These are phyloP conservation scores for Phytophthora hybrid DNA, from an alignment of 352 stramenopile genomes.

Conservation along the genomic window DNA sequence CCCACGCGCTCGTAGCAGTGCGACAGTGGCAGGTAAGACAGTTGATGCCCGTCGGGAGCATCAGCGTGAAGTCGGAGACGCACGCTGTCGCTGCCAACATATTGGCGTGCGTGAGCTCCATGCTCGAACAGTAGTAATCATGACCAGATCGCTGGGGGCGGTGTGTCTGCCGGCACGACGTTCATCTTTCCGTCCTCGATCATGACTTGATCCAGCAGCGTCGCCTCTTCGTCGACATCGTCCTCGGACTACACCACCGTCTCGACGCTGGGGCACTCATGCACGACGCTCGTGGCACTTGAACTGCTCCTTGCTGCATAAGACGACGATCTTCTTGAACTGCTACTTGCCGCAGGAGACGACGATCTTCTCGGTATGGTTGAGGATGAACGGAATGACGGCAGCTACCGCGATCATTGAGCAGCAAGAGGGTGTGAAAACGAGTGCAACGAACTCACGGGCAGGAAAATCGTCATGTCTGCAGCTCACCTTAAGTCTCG, in stretches of 20 bases:
- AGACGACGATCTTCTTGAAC: no score
- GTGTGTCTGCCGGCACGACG: constrained; percentile 54
- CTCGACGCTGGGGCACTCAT: constrained; percentile 54
- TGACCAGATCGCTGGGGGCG: constrained; percentile 82
- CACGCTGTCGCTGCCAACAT: constrained; percentile 31
- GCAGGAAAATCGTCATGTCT: no score
- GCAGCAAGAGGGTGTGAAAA: no score
- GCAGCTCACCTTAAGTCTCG: no score
- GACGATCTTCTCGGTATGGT: constrained; percentile 75
- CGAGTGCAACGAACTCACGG: no score
- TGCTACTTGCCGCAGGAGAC: no score
- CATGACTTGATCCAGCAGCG: constrained; percentile 39
- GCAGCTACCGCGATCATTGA: no score
- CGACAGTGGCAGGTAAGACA: constrained; percentile 95
- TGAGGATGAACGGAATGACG: constrained; percentile 75
- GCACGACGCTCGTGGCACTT: constrained; percentile 49
- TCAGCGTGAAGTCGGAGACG: constrained; percentile 9
- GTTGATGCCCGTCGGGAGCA: constrained; percentile 46
- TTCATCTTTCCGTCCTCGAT: constrained; percentile 46
- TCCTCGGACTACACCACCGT: constrained; percentile 62
- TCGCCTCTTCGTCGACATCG: constrained; percentile 46
- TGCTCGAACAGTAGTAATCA: constrained; percentile 90
- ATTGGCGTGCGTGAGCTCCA: constrained; percentile 66
- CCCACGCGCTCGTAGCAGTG: constrained; percentile 93
- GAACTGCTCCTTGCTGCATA: constrained; percentile 66